A percentile compares a stretch with the other conserved stretches of the same genome.
These are phyloP conservation scores for Ophiocordyceps camponoti-saundersi DNA, from an alignment of 2,329 filamentous ascomycete genomes.

Conservation along the genomic window DNA sequence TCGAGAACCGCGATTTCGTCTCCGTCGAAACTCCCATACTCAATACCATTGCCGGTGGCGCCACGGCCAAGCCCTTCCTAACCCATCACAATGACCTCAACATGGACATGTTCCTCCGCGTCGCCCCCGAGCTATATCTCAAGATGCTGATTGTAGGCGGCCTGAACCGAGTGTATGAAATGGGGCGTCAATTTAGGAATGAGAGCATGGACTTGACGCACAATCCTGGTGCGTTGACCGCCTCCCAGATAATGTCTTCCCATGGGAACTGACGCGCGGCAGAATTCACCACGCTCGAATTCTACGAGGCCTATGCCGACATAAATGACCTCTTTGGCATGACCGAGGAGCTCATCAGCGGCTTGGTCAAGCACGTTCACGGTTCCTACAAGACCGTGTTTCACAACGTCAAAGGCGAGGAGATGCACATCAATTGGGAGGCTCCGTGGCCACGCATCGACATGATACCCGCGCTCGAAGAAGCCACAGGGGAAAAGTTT, in stretches of 20 bases:
- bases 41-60: constrained; percentile 87
- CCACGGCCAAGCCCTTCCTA: constrained; percentile 81
- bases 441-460: constrained; percentile 83
- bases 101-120: constrained; percentile 87
- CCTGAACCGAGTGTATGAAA: constrained; percentile 85
- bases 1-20: constrained; percentile 74
- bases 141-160: constrained; percentile 95
- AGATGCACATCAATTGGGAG: constrained; percentile 89
- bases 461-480: constrained; percentile 78
- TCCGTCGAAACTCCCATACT: constrained; percentile 98
- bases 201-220: constrained; percentile 62
- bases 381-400: constrained; percentile 75
- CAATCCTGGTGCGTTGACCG: constrained; percentile 39
- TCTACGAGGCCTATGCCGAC: constrained; percentile 89
- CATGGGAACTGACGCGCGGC: constrained; percentile 12
- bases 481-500: constrained; percentile 84
- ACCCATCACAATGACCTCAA: constrained; percentile 94
- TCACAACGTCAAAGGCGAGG: constrained; percentile 72
- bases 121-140: constrained; percentile 89
- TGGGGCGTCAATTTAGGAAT: constrained; percentile 91
- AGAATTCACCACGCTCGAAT: constrained; percentile 95
- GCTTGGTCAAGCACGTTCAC: constrained; percentile 75
- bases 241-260: background rate
- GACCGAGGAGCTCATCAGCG: constrained; percentile 85
- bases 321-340: constrained; percentile 67